A percentile compares a stretch with the other conserved stretches of the same genome.
phyloP scores from a whole-genome alignment of 495 filamentous ascomycete species.

The Tuber calosporum region DNA sequence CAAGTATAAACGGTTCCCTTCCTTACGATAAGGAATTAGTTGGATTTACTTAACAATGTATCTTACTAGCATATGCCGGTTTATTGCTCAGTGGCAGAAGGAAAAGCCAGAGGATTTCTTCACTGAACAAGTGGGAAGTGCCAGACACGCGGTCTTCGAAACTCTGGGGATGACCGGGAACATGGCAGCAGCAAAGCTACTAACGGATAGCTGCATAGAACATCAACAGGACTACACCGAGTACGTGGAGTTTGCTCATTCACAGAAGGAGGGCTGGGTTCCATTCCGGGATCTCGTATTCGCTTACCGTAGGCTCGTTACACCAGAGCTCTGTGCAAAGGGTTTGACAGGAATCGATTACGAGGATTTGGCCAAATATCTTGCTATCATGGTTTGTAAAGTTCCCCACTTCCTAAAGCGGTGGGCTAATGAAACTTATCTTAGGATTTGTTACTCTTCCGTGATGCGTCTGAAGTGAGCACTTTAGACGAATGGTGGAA shows the following conservation, averaged over 20 bases:
- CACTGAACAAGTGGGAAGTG: conserved; percentile 13
- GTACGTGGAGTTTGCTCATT: conserved; percentile 15
- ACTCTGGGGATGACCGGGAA: conserved; percentile 16
- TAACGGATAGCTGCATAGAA: conserved; percentile 13
- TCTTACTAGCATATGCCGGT: conserved; percentile 24
- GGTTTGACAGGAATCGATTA: conserved; percentile 17
- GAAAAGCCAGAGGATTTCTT: conserved; percentile 34
- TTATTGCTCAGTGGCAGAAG: conserved; percentile 27
- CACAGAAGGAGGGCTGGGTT: conserved; percentile 26
- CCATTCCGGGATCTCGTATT: conserved; percentile 17
- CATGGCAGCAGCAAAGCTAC: conserved; percentile 13
- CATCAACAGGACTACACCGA: conserved; percentile 13
- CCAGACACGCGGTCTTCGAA: conserved; percentile 16
- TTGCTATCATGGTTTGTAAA: conserved; percentile 22
- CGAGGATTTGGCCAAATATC: conserved; percentile 27
- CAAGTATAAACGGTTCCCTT: conserved; percentile 17
- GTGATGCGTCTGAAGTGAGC: conserved; percentile 31
- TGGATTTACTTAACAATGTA: not conserved
- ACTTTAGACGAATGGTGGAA: conserved; percentile 26
- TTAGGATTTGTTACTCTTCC: conserved; percentile 30
- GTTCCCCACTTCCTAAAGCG: no score
- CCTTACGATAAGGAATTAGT: not conserved
- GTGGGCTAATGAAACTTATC: not conserved
- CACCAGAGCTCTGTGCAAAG: conserved; percentile 13
- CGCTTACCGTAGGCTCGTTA: conserved; percentile 21